Evolutionary conservation across 345 rosid species (phyloP), one percentile per base, ranked within the genome.

Genomic region (Rhodomyrtus tomentosa): DNA sequence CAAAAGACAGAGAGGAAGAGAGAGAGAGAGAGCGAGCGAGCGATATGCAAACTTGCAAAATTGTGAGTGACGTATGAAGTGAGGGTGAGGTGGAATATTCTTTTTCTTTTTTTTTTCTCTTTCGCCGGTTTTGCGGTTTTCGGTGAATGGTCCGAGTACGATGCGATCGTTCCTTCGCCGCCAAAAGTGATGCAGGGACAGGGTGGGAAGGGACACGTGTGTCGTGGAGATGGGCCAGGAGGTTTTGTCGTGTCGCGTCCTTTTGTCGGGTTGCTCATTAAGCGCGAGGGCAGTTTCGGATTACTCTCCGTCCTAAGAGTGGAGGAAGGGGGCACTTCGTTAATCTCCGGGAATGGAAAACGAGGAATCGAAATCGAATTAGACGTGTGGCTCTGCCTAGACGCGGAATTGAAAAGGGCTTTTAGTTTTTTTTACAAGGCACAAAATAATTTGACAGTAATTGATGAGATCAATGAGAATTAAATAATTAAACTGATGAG

Each of bases 201-300:
- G 82, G 53, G n/a, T 50, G 20, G 50, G 36, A 0, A 6, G 21
- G 72, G 7, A 82, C 83, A 73, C 85, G 86, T 86, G 85, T 87
- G 29, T 5, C 21, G 52, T 52, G 38, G 24, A 9, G 56, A 73
- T 86, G 29, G 68, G 72, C 9, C 32, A 13, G 21, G 50, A 85
- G 38, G 24, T 10, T 27, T 18, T 50, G 32, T 50, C 50, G 20
- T 82, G 55, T 7, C 55, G 14, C 3, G 10, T 6, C 8, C 55
- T 48, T 13, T 82, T 54, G 83, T 25, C 13, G 68, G n/a, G 81
- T 81, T 51, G 86, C 50, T 74, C 56, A 85, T 85, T 73, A 85
- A 81, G 45, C 74, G 40, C 22, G 40, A 2, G 50, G 50, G 14
- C 50, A 40, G 50, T 14, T 51, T 51, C 53, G 20, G 53, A 51